These are phyloP conservation scores for Curvularia eragrostidis DNA, from an alignment of 2,329 filamentous ascomycete genomes.

Conservation along the genomic window DNA sequence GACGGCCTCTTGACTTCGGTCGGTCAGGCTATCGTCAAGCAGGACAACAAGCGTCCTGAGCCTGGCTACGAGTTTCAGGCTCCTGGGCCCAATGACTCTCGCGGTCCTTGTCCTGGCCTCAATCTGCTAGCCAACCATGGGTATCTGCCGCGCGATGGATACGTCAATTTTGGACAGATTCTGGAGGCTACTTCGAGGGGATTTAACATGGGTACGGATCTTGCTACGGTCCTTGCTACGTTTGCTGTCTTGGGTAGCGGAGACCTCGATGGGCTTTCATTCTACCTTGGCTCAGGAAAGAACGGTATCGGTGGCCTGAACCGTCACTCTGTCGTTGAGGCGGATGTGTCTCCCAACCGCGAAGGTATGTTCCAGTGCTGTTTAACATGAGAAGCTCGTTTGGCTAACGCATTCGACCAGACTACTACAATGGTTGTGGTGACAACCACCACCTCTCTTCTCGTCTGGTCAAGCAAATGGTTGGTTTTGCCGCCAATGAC, in stretches of 20 bases:
- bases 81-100: constrained; percentile 28
- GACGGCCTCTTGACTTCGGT: constrained; percentile 28
- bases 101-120: constrained; percentile 58
- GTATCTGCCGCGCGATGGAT: constrained; percentile 57
- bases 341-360: constrained; percentile 36
- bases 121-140: constrained; percentile 62
- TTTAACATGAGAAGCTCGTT: constrained; percentile 19
- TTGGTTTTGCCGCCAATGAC: constrained; percentile 25
- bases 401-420: constrained; percentile 34
- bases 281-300: constrained; percentile 31
- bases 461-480: constrained; percentile 25
- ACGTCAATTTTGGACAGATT: constrained; percentile 25
- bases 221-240: constrained; percentile 43
- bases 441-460: constrained; percentile 53
- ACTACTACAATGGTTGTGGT: constrained; percentile 48
- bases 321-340: constrained; percentile 55
- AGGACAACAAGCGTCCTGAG: constrained; percentile 29
- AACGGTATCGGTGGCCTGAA: constrained; percentile 31
- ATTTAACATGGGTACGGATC: constrained; percentile 34
- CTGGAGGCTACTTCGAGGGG: constrained; percentile 26
- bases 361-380: constrained; percentile 45
- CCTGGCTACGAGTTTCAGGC: constrained; percentile 26
- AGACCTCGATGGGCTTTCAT: constrained; percentile 30
- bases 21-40: constrained; percentile 24
- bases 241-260: constrained; percentile 29